Evolutionary conservation across 2,329 filamentous ascomycete genomes (phyloP), one percentile per base, ranked within the genome.

Genomic region (Tolypocladium ophioglossoides): DNA sequence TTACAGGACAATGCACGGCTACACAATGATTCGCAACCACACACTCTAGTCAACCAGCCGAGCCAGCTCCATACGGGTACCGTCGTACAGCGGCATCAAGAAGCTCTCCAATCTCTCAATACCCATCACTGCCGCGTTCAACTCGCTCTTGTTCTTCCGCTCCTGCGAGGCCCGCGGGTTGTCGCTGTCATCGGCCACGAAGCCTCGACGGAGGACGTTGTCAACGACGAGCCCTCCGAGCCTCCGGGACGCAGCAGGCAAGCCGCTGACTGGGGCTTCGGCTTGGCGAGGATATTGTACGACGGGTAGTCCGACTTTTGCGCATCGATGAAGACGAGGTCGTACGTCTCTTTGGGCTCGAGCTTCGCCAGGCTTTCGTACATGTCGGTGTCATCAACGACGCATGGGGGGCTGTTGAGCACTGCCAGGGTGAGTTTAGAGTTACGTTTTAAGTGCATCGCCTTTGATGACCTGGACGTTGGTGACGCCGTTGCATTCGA

Each of bases 181-280:
- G 14, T 66, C 60, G 55, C 65, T 66, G 27, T 66, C 65, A 52
- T 68, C 64, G 8, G 73, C 75, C 4, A 79, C 72, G 7, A 77
- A 65, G 10, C 68, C 76, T 2, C 67, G 64, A 3, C 72, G 72
- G 35, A 80, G 69, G 50, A 75, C 69, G 54, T 80, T 80, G 62
- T 80, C 78, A 1, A 73, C 76, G 5, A 79, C 66, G 56, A 80
- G n/a, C n/a, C n/a, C n/a, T n/a, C n/a, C 73, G 51, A 79, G 61
- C 3, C 76, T 16, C 72, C 73, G 8, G 67, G 60, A 1, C 70
- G 67, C 37, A 79, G 67, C 30, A 79, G 70, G 5, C 74, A 68
- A 5, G 56, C 60, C 6, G 62, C 27, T 5, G 60, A 54, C 5
- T 65, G 68, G 1, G 73, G 66, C 32, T 57, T 57, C 7, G 74